Conservation (phyloP, 116 monocot species). For the Dioscorea cayenensis region DNA sequence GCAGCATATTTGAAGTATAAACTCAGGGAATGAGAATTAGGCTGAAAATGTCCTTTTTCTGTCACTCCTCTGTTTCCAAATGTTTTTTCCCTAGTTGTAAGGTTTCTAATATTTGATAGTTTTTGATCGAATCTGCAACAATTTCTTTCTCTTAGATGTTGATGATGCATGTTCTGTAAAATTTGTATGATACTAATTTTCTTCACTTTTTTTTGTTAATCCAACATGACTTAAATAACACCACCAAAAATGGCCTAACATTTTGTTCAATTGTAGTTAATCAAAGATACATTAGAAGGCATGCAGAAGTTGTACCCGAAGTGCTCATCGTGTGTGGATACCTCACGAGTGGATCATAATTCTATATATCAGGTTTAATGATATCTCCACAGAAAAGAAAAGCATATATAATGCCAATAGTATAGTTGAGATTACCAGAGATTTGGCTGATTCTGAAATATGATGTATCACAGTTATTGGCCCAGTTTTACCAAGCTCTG, state of each 20-base stretch:
- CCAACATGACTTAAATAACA: too few species aligned
- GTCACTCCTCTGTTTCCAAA: too few species aligned
- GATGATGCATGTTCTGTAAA: too few species aligned
- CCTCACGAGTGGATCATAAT: conserved; percentile 7
- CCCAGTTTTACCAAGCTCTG: conserved; percentile 15
- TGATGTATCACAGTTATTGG: conserved; percentile 13
- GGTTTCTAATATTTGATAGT: too few species aligned
- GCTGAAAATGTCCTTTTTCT: too few species aligned
- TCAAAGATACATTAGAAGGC: conserved; percentile 24
- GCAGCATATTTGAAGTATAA: too few species aligned
- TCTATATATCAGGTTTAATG: conserved; percentile 17
- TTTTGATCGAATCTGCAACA: too few species aligned
- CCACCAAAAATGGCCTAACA: background rate
- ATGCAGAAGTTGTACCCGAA: conserved; percentile 16
- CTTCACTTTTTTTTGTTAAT: too few species aligned
- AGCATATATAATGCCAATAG: background rate
- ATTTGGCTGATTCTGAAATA: conserved; percentile 2
- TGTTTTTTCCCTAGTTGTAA: too few species aligned
- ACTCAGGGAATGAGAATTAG: too few species aligned
- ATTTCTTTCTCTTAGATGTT: too few species aligned
- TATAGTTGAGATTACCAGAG: background rate
- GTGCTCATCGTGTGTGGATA: conserved; percentile 3
- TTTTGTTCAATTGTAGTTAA: conserved; percentile 14
- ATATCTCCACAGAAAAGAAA: background rate
- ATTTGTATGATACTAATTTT: too few species aligned